These are phyloP conservation scores for Licmophora abbreviata DNA, from an alignment of 108 stramenopile genomes.

Conservation along the genomic window DNA sequence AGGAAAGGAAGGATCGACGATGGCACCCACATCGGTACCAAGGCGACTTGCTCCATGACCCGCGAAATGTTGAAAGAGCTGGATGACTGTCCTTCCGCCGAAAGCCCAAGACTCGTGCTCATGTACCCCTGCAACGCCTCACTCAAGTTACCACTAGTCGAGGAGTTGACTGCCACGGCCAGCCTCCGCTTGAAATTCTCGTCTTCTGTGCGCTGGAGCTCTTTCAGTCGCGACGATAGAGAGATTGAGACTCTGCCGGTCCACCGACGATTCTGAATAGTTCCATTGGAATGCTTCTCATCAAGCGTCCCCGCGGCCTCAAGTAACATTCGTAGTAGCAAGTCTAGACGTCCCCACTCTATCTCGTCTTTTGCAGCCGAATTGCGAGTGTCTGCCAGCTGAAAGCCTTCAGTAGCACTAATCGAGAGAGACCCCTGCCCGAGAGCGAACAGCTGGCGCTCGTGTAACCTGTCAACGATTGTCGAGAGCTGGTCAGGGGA, in stretches of 20 bases:
- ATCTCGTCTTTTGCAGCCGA: slow-evolving; percentile 4
- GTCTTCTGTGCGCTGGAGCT: slow-evolving; percentile 19
- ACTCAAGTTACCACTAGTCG: not conserved
- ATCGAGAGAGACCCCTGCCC: slow-evolving; percentile 1
- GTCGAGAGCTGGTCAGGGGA: slow-evolving; percentile 25
- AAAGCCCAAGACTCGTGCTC: slow-evolving; percentile 1
- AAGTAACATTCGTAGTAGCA: slow-evolving; percentile 21
- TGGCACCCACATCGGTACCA: slow-evolving; percentile 64
- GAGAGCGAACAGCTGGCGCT: slow-evolving; percentile 19
- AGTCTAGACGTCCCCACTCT: slow-evolving; percentile 14
- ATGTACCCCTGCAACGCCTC: slow-evolving; percentile 11
- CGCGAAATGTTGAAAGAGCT: slow-evolving; percentile 7
- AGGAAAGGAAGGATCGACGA: slow-evolving; percentile 43
- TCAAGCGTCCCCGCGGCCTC: slow-evolving; percentile 27
- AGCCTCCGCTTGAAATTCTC: slow-evolving; percentile 17
- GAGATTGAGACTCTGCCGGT: slow-evolving; percentile 19
- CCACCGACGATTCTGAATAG: slow-evolving; percentile 8
- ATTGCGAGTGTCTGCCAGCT: slow-evolving; percentile 18
- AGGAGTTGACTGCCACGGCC: not conserved
- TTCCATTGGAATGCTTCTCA: slow-evolving; percentile 1
- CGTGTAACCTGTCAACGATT: slow-evolving; percentile 45
- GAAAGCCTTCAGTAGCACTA: slow-evolving; percentile 10
- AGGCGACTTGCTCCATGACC: slow-evolving; percentile 26
- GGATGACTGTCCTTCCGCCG: not conserved
- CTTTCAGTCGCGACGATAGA: slow-evolving; percentile 16